Evolutionary conservation across 108 stramenopile species (phyloP).

Genomic region (Skeletonema costatum): DNA sequence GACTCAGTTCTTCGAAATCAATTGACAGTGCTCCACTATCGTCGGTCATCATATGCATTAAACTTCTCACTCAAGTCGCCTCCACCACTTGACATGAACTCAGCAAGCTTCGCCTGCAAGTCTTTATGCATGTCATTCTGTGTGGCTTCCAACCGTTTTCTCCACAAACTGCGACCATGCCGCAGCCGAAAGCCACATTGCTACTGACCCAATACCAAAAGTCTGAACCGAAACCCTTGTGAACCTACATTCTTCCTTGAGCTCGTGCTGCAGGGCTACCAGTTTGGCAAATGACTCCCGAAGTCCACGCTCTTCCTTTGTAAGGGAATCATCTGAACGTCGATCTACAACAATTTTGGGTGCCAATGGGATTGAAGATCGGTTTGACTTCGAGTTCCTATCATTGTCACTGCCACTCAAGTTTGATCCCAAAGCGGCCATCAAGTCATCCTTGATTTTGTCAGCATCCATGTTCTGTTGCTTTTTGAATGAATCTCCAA

Average conservation of each 20-base stretch:
- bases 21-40: constrained; percentile 25
- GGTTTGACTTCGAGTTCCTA: background rate
- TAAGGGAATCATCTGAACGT: constrained; percentile 22
- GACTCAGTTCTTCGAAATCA: constrained; percentile 44
- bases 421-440: background rate
- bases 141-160: constrained; percentile 42
- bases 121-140: constrained; percentile 46
- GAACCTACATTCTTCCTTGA: constrained; percentile 41
- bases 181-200: constrained; percentile 39
- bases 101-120: constrained; percentile 33
- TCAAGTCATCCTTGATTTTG: constrained; percentile 12
- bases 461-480: constrained; percentile 14
- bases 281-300: constrained; percentile 35
- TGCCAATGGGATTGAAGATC: constrained; percentile 16
- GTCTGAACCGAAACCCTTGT: constrained; percentile 26
- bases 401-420: background rate
- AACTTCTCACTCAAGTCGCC: background rate
- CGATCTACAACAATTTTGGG: constrained; percentile 24
- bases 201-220: constrained; percentile 34
- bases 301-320: constrained; percentile 32
- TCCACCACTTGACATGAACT: constrained; percentile 24
- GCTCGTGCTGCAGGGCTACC: constrained; percentile 42
- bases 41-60: constrained; percentile 1
- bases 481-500: constrained; percentile 33
- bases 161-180: constrained; percentile 46